Conservation (phyloP, 176 grass and related monocot species). For the Musa troglodytarum region DNA sequence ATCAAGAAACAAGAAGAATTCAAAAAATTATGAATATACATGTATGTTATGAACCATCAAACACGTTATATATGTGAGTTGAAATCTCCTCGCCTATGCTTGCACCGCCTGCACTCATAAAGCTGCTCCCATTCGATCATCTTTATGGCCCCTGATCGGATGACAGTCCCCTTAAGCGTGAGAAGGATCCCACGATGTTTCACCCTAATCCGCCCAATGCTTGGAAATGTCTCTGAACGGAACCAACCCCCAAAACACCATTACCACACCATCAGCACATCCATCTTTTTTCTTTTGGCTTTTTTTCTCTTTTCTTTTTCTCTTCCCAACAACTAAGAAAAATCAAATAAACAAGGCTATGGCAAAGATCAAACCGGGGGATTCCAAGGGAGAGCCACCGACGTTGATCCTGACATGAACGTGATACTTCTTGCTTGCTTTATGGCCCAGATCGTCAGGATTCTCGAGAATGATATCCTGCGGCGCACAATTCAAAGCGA, state of each 20-base stretch:
- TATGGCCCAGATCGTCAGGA: slow-evolving; percentile 6
- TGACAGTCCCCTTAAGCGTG: slow-evolving; percentile 74
- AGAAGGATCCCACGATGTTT: slow-evolving; percentile 67
- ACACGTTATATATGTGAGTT: neutral
- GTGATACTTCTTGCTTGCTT: slow-evolving; percentile 21
- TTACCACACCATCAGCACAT: neutral
- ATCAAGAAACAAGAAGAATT: neutral
- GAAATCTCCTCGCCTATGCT: slow-evolving; percentile 32
- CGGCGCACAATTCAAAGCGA: neutral
- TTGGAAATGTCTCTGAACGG: slow-evolving; percentile 51
- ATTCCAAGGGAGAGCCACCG: slow-evolving; percentile 56
- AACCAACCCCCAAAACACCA: neutral
- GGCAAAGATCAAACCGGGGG: slow-evolving; percentile 30
- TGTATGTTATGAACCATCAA: neutral
- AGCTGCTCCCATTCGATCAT: slow-evolving; percentile 68
- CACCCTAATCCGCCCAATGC: slow-evolving; percentile 73
- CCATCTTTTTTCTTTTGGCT: neutral
- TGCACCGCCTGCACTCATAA: slow-evolving; percentile 89
- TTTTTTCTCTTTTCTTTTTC: neutral
- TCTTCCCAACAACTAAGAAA: neutral
- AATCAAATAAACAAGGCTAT: slow-evolving; percentile 5
- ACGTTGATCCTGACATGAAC: slow-evolving; percentile 64
- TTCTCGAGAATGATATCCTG: slow-evolving; percentile 29
- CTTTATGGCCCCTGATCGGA: slow-evolving; percentile 65
- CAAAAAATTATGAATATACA: no score